A percentile compares a stretch with the other conserved stretches of the same genome.
Evolutionary conservation across 768 basidiomycete species (phyloP).

Genomic region (Suillus decipiens): DNA sequence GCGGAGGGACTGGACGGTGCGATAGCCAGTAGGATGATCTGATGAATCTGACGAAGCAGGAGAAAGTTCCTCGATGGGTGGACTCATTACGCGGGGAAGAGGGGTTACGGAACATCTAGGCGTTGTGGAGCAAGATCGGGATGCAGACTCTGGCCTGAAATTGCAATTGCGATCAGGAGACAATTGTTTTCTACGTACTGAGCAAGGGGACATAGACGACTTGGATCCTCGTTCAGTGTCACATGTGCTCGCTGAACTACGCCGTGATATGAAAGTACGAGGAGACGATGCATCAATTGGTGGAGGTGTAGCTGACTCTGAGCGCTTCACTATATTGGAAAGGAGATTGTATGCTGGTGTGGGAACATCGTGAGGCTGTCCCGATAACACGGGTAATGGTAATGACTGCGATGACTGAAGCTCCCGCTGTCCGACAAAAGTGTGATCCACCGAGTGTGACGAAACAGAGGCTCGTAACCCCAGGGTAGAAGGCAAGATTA

Average conservation of each 20-base stretch:
- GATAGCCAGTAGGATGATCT: slow-evolving; percentile 53
- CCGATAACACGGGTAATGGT: slow-evolving; percentile 28
- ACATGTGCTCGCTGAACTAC: slow-evolving; percentile 35
- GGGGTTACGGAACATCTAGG: slow-evolving; percentile 27
- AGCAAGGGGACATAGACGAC: slow-evolving; percentile 17
- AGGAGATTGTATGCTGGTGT: slow-evolving; percentile 66
- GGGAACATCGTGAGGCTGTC: slow-evolving; percentile 41
- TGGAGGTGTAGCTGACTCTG: slow-evolving; percentile 29
- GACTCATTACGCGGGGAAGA: slow-evolving; percentile 48
- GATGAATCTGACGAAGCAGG: slow-evolving; percentile 55
- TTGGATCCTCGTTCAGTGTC: slow-evolving; percentile 27
- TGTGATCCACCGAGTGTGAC: slow-evolving; percentile 21
- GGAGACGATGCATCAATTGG: slow-evolving; percentile 13
- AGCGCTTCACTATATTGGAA: slow-evolving; percentile 52
- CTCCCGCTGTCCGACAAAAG: slow-evolving; percentile 7
- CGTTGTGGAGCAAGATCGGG: slow-evolving; percentile 32
- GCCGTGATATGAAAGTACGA: slow-evolving; percentile 36
- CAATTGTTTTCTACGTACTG: slow-evolving; percentile 13
- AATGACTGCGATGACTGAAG: not conserved
- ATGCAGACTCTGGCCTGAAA: slow-evolving; percentile 14
- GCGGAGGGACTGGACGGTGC: slow-evolving; percentile 64
- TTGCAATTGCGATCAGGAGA: slow-evolving; percentile 21
- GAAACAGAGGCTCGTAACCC: slow-evolving; percentile 52
- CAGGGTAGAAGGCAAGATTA: slow-evolving; percentile 69
- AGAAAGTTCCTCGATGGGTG: slow-evolving; percentile 56